phyloP scores from a whole-genome alignment of 176 grass and related monocot species.

The Oryza meridionalis region DNA sequence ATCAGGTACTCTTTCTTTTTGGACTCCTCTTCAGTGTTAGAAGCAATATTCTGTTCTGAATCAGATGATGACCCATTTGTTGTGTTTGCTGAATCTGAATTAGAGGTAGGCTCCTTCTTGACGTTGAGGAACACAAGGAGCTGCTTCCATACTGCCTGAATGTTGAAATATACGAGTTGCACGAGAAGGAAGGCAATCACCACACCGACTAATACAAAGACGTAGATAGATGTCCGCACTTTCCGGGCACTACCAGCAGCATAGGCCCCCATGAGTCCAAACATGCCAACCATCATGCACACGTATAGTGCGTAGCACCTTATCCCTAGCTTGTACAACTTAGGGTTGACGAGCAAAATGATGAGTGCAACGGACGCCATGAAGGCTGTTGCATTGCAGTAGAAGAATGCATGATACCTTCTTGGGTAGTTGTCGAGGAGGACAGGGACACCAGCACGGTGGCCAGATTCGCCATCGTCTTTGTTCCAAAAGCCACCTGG shows the following conservation, averaged over 20 bases:
- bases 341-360: constrained; percentile 31
- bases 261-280: constrained; percentile 6
- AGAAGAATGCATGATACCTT: constrained; percentile 46
- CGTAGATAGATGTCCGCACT: constrained; percentile 16
- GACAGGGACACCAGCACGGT: not conserved
- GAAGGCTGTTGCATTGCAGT: constrained; percentile 46
- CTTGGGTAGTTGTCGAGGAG: constrained; percentile 6
- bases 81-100: too few relatives aligned
- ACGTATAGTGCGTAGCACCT: not conserved
- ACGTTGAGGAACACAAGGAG: too few relatives aligned
- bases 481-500: constrained; percentile 27
- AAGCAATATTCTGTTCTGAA: too few relatives aligned
- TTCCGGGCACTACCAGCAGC: constrained; percentile 9
- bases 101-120: too few relatives aligned
- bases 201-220: not conserved
- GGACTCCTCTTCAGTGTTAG: too few relatives aligned
- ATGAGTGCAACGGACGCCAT: constrained; percentile 42
- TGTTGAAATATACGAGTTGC: too few relatives aligned
- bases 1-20: too few relatives aligned
- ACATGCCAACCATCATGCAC: not conserved
- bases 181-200: not conserved
- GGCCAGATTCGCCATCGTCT: not conserved
- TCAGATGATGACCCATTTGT: too few relatives aligned
- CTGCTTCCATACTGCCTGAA: too few relatives aligned
- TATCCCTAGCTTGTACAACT: constrained; percentile 14